A percentile compares a stretch with the other conserved stretches of the same genome.
These are phyloP conservation scores for Lactifluus piperatus DNA, from an alignment of 768 basidiomycete species.

Conservation along the genomic window DNA sequence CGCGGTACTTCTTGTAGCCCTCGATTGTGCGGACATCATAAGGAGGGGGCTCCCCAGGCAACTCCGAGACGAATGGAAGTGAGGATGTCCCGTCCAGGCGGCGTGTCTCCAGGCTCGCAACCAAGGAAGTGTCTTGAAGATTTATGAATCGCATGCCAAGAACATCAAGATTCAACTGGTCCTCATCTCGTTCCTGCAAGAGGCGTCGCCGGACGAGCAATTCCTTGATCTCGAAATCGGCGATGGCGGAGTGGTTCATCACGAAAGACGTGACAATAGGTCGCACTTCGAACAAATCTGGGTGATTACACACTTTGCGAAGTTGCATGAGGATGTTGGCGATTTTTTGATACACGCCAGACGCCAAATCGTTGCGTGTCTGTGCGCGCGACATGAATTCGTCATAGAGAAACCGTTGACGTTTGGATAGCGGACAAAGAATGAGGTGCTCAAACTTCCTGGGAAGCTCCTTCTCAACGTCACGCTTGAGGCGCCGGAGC, in stretches of 20 bases:
- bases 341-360: conserved; percentile 81
- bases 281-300: conserved; percentile 84
- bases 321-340: conserved; percentile 98
- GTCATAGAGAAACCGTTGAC: conserved; percentile 92
- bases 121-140: conserved; percentile 42
- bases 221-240: conserved; percentile 81
- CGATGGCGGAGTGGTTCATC: conserved; percentile 65
- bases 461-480: conserved; percentile 92
- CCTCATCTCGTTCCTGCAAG: conserved; percentile 43
- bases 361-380: conserved; percentile 72
- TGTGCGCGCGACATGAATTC: conserved; percentile 90
- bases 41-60: conserved; percentile 57
- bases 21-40: conserved; percentile 66
- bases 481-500: conserved; percentile 91
- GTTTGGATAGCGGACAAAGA: conserved; percentile 80
- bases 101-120: conserved; percentile 45
- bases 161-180: conserved; percentile 50
- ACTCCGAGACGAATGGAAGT: conserved; percentile 44
- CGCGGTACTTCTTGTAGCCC: conserved; percentile 51
- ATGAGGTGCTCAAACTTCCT: conserved; percentile 90
- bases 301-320: conserved; percentile 94
- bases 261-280: conserved; percentile 73
- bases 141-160: conserved; percentile 58
- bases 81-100: conserved; percentile 50
- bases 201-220: conserved; percentile 73